Conservation (phyloP, 2,329 filamentous ascomycete genomes). For the Chalara sp. region DNA sequence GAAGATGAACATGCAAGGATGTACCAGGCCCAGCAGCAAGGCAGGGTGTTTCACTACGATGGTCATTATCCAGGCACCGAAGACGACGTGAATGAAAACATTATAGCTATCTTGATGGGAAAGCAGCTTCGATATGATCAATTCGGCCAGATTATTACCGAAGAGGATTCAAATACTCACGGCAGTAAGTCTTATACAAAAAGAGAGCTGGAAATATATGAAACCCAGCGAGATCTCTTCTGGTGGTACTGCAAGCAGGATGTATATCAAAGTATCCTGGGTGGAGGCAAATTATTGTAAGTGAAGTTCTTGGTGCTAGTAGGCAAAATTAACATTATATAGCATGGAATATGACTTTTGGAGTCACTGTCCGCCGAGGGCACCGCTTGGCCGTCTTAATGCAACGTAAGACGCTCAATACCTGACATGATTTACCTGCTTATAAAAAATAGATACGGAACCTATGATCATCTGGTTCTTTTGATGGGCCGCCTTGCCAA, state of each 20-base stretch:
- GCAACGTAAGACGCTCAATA: conserved; percentile 49
- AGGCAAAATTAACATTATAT: conserved; percentile 4
- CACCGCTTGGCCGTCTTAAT: conserved; percentile 68
- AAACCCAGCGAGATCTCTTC: conserved; percentile 77
- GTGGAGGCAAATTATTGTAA: conserved; percentile 79
- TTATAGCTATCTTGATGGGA: conserved; percentile 53
- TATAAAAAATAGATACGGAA: conserved; percentile 58
- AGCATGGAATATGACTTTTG: conserved; percentile 66
- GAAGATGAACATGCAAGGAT: conserved; percentile 8
- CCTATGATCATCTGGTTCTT: conserved; percentile 80
- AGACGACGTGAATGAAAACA: conserved; percentile 44
- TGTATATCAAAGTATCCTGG: conserved; percentile 81
- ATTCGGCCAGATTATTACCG: conserved; percentile 39
- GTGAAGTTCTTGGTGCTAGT: conserved; percentile 30
- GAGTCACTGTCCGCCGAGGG: conserved; percentile 83
- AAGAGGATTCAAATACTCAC: conserved; percentile 6
- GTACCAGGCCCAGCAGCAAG: conserved; percentile 17
- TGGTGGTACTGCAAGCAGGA: conserved; percentile 98
- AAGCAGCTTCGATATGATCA: conserved; percentile 50
- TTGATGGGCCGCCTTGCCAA: conserved; percentile 72
- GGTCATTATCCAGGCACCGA: neutral
- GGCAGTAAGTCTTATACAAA: conserved; percentile 16
- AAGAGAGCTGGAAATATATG: conserved; percentile 70
- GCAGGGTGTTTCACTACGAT: conserved; percentile 6
- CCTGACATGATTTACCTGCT: conserved; percentile 11